These are phyloP conservation scores for Talaromyces sp. DNA, from an alignment of 2,329 filamentous ascomycete species.

Conservation along the genomic window DNA sequence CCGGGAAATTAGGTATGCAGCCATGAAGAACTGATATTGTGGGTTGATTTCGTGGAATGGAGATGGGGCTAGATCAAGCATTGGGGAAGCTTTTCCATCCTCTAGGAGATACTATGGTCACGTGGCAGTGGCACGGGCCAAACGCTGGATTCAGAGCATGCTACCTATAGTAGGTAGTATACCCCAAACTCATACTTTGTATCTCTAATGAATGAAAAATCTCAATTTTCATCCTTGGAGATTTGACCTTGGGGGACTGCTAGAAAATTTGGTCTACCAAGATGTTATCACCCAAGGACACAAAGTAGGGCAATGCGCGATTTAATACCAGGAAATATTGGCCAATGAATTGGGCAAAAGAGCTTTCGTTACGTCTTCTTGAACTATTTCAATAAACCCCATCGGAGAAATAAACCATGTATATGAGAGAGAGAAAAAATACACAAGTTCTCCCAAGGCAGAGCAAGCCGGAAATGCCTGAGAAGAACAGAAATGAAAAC, in stretches of 20 bases:
- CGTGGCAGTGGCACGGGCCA: background rate
- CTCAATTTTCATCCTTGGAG: background rate
- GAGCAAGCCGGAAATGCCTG: conserved; percentile 7
- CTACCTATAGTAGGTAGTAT: too few relatives aligned
- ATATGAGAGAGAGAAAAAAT: conserved; percentile 20
- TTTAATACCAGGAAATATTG: background rate
- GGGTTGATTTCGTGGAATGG: background rate
- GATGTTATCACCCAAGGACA: background rate
- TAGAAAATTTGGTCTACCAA: background rate
- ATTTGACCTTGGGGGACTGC: background rate
- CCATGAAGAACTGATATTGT: conserved; percentile 2
- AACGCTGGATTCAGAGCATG: too few relatives aligned
- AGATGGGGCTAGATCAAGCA: background rate
- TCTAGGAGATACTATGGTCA: background rate
- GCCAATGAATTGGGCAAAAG: background rate
- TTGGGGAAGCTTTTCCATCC: background rate
- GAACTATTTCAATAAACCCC: conserved; percentile 8
- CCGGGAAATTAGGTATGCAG: conserved; percentile 16
- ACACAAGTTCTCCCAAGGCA: conserved; percentile 15
- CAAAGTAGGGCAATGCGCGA: background rate
- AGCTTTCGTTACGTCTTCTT: conserved; percentile 7
- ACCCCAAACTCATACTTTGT: too few relatives aligned
- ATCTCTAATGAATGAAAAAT: too few relatives aligned
- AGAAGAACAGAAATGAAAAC: conserved; percentile 12
- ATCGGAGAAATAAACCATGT: conserved; percentile 22